Conservation (phyloP, 352 stramenopile species). For the Phytopythium chamaehyphon region DNA sequence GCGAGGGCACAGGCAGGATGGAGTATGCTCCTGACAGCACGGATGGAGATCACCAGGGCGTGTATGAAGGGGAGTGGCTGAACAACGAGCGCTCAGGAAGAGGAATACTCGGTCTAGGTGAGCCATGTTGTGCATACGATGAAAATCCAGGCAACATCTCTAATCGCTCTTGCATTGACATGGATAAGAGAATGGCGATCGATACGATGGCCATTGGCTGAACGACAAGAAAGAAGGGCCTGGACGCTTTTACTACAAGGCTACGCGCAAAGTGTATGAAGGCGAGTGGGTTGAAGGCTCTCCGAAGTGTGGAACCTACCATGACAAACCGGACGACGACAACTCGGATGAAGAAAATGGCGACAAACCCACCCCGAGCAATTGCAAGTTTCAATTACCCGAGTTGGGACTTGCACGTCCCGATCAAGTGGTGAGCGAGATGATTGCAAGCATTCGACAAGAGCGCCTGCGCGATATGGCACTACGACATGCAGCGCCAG, state of each 20-base stretch:
- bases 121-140: conserved; percentile 11
- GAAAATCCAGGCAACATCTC: background rate
- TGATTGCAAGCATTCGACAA: conserved; percentile 63
- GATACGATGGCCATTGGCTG: conserved; percentile 85
- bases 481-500: conserved; percentile 16
- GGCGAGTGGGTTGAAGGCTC: conserved; percentile 83
- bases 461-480: conserved; percentile 49
- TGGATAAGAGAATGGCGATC: conserved; percentile 68
- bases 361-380: conserved; percentile 7
- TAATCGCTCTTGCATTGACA: background rate
- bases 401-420: conserved; percentile 69
- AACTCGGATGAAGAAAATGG: conserved; percentile 17
- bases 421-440: conserved; percentile 71
- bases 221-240: conserved; percentile 88
- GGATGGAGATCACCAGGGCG: conserved; percentile 73
- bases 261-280: conserved; percentile 83
- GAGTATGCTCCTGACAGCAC: conserved; percentile 12
- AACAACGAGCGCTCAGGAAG: conserved; percentile 69
- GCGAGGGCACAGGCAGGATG: conserved; percentile 75
- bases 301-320: conserved; percentile 74
- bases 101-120: conserved; percentile 60
- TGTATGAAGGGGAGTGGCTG: conserved; percentile 88
- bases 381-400: conserved; percentile 63
- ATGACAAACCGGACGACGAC: conserved; percentile 34
- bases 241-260: conserved; percentile 81